Evolutionary conservation across 768 basidiomycete species (phyloP).

Genomic region (Astraeus odoratus): DNA sequence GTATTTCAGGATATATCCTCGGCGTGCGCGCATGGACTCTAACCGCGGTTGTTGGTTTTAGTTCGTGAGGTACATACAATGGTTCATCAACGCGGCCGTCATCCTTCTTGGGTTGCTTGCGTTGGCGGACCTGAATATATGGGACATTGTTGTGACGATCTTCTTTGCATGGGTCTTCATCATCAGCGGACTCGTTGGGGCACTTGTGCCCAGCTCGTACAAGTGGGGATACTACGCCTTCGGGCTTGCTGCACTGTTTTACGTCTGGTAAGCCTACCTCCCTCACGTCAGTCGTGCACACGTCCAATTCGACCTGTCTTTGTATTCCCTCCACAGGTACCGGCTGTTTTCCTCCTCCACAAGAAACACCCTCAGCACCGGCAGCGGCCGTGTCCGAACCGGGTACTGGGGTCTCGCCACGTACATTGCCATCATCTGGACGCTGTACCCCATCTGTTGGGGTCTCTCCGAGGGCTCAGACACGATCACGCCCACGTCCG

Average conservation of each 20-base stretch:
- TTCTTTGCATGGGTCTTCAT: constrained; percentile 41
- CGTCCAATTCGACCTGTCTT: neutral
- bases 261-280: constrained; percentile 37
- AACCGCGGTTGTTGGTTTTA: no score
- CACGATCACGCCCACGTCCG: constrained; percentile 41
- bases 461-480: constrained; percentile 47
- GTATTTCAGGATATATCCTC: no score
- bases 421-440: constrained; percentile 48
- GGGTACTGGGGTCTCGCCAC: constrained; percentile 30
- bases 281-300: neutral
- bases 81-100: constrained; percentile 50
- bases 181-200: constrained; percentile 41
- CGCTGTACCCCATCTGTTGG: constrained; percentile 55
- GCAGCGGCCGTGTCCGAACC: constrained; percentile 14
- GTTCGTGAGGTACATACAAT: constrained; percentile 50
- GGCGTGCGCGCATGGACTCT: no score
- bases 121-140: constrained; percentile 40
- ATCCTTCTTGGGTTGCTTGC: constrained; percentile 41
- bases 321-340: constrained; percentile 15
- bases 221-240: constrained; percentile 49
- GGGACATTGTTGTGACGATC: constrained; percentile 34
- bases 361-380: constrained; percentile 21
- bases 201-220: constrained; percentile 43
- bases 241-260: constrained; percentile 40
- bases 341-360: constrained; percentile 23